phyloP scores from a whole-genome alignment of 352 stramenopile species.

The Discostella stelligera region DNA sequence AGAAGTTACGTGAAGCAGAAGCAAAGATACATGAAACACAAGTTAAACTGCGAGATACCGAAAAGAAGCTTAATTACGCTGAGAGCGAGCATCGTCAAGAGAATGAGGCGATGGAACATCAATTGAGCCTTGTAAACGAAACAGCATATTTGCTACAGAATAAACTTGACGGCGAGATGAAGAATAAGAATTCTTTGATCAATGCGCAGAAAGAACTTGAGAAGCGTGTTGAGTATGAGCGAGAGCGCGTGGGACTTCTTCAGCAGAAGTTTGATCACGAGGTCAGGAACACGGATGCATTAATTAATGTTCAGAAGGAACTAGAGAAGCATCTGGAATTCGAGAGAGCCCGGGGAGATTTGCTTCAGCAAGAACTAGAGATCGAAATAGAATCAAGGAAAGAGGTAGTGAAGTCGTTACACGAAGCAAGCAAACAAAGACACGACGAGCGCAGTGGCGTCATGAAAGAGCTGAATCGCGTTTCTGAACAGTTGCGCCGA shows the following conservation, averaged over 20 bases:
- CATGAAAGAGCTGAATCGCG: conserved; percentile 11
- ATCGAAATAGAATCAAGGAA: conserved; percentile 11
- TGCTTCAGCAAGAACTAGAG: conserved; percentile 39
- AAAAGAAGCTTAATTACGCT: conserved; percentile 16
- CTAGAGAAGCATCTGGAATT: conserved; percentile 37
- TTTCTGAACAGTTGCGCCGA: conserved; percentile 4
- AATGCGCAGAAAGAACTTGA: conserved; percentile 35
- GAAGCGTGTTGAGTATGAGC: conserved; percentile 31
- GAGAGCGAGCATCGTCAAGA: conserved; percentile 8
- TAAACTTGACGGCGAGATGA: conserved; percentile 14
- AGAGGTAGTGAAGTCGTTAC: conserved; percentile 7
- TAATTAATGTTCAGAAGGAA: conserved; percentile 27
- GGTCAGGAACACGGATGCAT: conserved; percentile 11
- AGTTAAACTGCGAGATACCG: not conserved
- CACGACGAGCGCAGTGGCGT: conserved; percentile 4
- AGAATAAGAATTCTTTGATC: conserved; percentile 15
- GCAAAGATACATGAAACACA: conserved; percentile 8
- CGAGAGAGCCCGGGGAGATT: conserved; percentile 29
- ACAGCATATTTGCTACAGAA: conserved; percentile 13
- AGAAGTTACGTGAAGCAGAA: conserved; percentile 21
- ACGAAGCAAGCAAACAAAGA: conserved; percentile 8
- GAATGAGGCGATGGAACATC: not conserved
- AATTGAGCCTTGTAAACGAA: conserved; percentile 20
- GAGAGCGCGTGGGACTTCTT: conserved; percentile 34
- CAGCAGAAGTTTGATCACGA: conserved; percentile 21